These are phyloP conservation scores for Orbilia ellipsospora DNA, from an alignment of 2,329 filamentous ascomycete genomes.

Conservation along the genomic window DNA sequence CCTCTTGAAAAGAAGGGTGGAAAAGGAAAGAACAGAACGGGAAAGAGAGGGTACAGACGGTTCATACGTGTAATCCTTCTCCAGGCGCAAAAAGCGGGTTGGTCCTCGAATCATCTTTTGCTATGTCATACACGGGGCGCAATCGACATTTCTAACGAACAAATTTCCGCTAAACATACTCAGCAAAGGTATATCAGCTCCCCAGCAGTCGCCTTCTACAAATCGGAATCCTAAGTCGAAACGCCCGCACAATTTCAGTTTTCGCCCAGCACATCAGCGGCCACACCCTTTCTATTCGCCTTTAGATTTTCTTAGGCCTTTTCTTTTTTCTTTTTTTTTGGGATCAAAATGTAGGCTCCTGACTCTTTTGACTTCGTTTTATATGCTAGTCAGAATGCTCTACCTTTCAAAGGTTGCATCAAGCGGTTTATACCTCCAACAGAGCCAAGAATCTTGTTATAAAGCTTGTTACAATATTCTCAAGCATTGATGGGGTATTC, in stretches of 20 bases:
- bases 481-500: conserved; percentile 49
- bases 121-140: conserved; percentile 44
- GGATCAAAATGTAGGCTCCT: conserved; percentile 54
- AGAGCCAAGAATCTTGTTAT: conserved; percentile 24
- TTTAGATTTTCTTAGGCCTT: conserved; percentile 21
- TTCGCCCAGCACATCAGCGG: conserved; percentile 18
- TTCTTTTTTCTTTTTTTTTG: too few relatives aligned
- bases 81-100: conserved; percentile 18
- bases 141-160: conserved; percentile 28
- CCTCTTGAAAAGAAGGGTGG: conserved; percentile 6
- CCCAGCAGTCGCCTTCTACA: conserved; percentile 19
- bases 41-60: not conserved
- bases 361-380: conserved; percentile 17
- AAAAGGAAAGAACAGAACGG: not conserved
- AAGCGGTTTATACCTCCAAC: conserved; percentile 17
- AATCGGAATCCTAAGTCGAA: conserved; percentile 25
- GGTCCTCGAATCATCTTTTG: conserved; percentile 43
- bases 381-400: conserved; percentile 22
- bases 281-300: conserved; percentile 42
- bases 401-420: conserved; percentile 24
- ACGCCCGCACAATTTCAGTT: conserved; percentile 19
- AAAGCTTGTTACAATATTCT: conserved; percentile 13
- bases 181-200: conserved; percentile 25
- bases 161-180: conserved; percentile 6
- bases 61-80: conserved; percentile 22